Evolutionary conservation across 169 alveolate species (phyloP), one percentile per base, ranked within the genome.

Genomic region (Eimeria maxima): DNA sequence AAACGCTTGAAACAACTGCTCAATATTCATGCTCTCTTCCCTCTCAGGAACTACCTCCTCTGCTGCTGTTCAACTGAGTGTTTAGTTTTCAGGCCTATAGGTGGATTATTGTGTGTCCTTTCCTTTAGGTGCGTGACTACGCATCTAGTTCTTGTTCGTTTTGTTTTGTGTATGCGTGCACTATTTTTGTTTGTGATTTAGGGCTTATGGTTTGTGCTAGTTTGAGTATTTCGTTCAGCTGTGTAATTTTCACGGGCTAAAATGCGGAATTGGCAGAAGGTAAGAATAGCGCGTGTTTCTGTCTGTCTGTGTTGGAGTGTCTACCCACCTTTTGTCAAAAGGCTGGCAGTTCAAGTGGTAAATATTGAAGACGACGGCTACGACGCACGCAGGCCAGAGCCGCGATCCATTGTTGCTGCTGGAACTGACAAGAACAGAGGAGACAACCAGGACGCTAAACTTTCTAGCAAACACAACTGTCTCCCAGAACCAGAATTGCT

Each of bases 401-500:
- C 97, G 90, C 14, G 97, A 97, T 33, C 97, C 97, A 80, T 97
- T 97, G 38, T 76, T 67, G 86, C 96, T 96, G n/a, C 96, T 96
- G 45, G 98, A 98, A 33, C 97, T 97, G 47, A 97, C 57, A 67
- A 96, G 97, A 67, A 97, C 97, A 55, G 98, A 96, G 67, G 98
- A 97, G 73, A 97, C 97, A 63, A 98, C 97, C 44, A 98, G 96
- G 24, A 98, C 98, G 78, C 96, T 60, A 89, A 97, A 89, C 78
- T 98, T 98, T 27, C 99, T 88, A 22, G 97, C 95, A 97, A 98
- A 98, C 91, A 98, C 99, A 29, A 98, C 95, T 27, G 96, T 95
- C 93, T 98, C 99, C 99, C 99, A 98, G 96, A 94, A 98, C 99
- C 99, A 98, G 97, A 93, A 97, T 53, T 95, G 97, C 65, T 96